A percentile compares a stretch with the other conserved stretches of the same genome.
Evolutionary conservation across 2,329 filamentous ascomycete genomes (phyloP).

Genomic region (Penicillium sp.): DNA sequence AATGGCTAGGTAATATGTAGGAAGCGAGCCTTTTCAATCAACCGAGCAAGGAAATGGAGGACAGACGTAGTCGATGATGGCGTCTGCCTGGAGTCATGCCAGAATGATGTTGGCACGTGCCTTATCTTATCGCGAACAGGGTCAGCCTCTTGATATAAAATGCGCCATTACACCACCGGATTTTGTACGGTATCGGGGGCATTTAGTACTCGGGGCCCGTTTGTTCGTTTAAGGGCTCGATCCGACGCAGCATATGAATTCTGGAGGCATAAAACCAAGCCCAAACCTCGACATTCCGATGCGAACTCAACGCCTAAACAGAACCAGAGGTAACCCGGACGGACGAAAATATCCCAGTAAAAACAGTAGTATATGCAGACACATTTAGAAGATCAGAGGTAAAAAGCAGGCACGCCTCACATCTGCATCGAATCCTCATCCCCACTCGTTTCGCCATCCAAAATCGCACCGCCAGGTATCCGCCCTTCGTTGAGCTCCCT

Average conservation of each 20-base stretch:
- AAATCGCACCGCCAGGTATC: conserved; percentile 69
- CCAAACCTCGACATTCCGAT: not conserved
- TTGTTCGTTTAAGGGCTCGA: too few relatives aligned
- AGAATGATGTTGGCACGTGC: not conserved
- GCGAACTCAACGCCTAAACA: conserved; percentile 6
- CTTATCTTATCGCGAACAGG: not conserved
- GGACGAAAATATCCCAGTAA: not conserved
- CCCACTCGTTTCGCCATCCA: conserved; percentile 32
- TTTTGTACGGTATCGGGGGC: not conserved
- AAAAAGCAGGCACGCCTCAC: conserved; percentile 31
- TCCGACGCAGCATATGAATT: not conserved
- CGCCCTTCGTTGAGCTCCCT: conserved; percentile 89
- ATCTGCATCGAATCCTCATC: conserved; percentile 44
- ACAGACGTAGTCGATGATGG: not conserved
- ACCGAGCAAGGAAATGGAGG: not conserved
- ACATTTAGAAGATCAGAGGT: not conserved
- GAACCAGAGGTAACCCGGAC: not conserved
- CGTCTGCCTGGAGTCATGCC: not conserved
- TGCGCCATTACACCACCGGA: not conserved
- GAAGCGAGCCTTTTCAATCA: not conserved
- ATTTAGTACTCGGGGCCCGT: too few relatives aligned
- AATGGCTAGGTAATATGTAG: not conserved
- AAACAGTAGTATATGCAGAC: not conserved
- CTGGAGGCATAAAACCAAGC: not conserved
- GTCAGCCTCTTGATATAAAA: not conserved